Percentiles rank a stretch among this genome's conserved stretches.
phyloP scores from a whole-genome alignment of 2,329 filamentous ascomycete genomes.

The Colletotrichum tofieldiae region DNA sequence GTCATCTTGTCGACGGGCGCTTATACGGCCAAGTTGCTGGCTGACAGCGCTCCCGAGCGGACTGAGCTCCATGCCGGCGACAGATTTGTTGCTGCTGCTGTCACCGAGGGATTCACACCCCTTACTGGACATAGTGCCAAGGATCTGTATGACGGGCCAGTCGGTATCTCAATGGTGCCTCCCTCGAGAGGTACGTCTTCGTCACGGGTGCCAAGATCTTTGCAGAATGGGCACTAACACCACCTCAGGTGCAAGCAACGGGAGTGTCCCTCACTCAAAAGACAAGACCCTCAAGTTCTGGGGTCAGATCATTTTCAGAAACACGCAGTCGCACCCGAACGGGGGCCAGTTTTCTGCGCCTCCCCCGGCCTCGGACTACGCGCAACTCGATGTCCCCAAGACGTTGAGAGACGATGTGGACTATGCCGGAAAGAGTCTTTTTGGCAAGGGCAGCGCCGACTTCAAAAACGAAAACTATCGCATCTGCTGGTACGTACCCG shows the following conservation, averaged over 20 bases:
- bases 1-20: slow-evolving; percentile 65
- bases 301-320: slow-evolving; percentile 66
- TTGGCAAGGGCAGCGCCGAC: slow-evolving; percentile 64
- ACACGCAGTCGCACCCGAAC: slow-evolving; percentile 60
- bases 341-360: slow-evolving; percentile 65
- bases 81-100: slow-evolving; percentile 67
- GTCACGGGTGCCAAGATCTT: background rate
- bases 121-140: slow-evolving; percentile 58
- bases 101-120: slow-evolving; percentile 64
- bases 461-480: slow-evolving; percentile 70
- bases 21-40: slow-evolving; percentile 65
- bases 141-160: slow-evolving; percentile 58
- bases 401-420: slow-evolving; percentile 66
- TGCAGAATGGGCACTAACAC: background rate
- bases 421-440: slow-evolving; percentile 66
- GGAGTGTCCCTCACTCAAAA: slow-evolving; percentile 61
- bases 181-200: slow-evolving; percentile 24
- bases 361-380: slow-evolving; percentile 64
- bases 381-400: slow-evolving; percentile 66
- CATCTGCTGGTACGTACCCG: slow-evolving; percentile 66
- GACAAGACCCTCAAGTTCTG: slow-evolving; percentile 62
- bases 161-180: slow-evolving; percentile 50
- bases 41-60: slow-evolving; percentile 60
- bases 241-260: slow-evolving; percentile 55
- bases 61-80: slow-evolving; percentile 61